Conservation (phyloP, 140 eudicot genomes). For the Senecio squalidus region DNA sequence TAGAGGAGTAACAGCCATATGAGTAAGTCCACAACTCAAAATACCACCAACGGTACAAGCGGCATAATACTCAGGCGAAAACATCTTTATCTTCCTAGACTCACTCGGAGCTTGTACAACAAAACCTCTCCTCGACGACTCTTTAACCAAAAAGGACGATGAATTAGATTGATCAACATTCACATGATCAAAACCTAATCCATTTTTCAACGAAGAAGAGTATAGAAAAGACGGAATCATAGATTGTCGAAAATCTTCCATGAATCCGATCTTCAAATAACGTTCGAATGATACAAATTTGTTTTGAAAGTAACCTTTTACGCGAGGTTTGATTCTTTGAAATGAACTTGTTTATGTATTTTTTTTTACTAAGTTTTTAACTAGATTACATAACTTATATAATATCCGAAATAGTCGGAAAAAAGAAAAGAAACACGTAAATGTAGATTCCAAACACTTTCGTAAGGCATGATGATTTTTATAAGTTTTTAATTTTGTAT, state of each 20-base stretch:
- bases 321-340: too few relatives aligned
- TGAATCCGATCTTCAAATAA: background rate
- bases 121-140: slow-evolving; percentile 18
- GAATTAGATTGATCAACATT: background rate
- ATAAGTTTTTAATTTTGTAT: too few relatives aligned
- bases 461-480: too few relatives aligned
- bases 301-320: too few relatives aligned
- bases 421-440: too few relatives aligned
- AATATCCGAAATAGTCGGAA: too few relatives aligned
- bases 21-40: slow-evolving; percentile 43
- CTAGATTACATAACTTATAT: too few relatives aligned
- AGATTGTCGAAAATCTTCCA: slow-evolving; percentile 33
- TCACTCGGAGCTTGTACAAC: slow-evolving; percentile 43
- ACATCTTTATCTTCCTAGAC: slow-evolving; percentile 36
- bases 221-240: slow-evolving; percentile 46
- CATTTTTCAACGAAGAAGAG: slow-evolving; percentile 21
- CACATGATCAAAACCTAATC: slow-evolving; percentile 6
- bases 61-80: slow-evolving; percentile 44
- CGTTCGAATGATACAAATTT: too few relatives aligned
- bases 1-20: slow-evolving; percentile 45
- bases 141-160: background rate
- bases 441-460: too few relatives aligned
- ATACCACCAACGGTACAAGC: slow-evolving; percentile 52
- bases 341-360: too few relatives aligned
- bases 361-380: too few relatives aligned